Base-by-base conservation (phyloP, 2,329 filamentous ascomycete genomes). In the Trichophaea hybrida region DNA sequence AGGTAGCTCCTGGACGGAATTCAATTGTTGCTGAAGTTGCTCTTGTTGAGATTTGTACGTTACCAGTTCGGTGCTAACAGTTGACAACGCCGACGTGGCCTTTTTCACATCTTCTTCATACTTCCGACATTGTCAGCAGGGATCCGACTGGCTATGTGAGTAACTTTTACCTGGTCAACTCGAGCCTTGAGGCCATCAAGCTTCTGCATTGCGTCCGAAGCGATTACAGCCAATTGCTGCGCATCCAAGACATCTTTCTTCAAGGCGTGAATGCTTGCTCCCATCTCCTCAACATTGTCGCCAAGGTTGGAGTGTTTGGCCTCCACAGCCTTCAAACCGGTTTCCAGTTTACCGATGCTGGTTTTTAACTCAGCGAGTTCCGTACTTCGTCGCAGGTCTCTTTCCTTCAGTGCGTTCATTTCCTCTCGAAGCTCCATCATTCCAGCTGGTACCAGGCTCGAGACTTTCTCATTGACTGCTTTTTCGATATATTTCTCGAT, bases 221-320 rank as follows among this genome's bases (percentile, higher is more conserved):
- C 43, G 33, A 43, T 43, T 32, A 43, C 10, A 55, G 50, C 40
- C n/a, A 58, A 10, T 51, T 58, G 48, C 33, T 64, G 60, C 15
- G 57, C 55, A 34, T 54, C 55, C 17, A 31, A 38, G 40, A 62
- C 54, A 15, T 60, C 58, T 4, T 46, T 60, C 8, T 38, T 37
- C 34, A 62, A 43, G 7, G 15, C 57, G 35, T 58, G 57, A 33
- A 58, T 60, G 4, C n/a, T 40, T 33, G 46, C 62, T n/a, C 60
- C 62, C 31, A 60, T 57, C 2, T 62, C 54, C 33, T 62, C 35
- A 13, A 17, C 40, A 8, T 40, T 56, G 24, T 24, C 24, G 24
- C 24, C 24, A 3, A 24, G 24, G 24, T 24, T 24, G 24, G 24
- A 24, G 24, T 24, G 24, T 24, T 24, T 24, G n/a, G 59, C 52